Evolutionary conservation across 2,329 filamentous ascomycete genomes (phyloP).

Genomic region (Cladosporium sp.): DNA sequence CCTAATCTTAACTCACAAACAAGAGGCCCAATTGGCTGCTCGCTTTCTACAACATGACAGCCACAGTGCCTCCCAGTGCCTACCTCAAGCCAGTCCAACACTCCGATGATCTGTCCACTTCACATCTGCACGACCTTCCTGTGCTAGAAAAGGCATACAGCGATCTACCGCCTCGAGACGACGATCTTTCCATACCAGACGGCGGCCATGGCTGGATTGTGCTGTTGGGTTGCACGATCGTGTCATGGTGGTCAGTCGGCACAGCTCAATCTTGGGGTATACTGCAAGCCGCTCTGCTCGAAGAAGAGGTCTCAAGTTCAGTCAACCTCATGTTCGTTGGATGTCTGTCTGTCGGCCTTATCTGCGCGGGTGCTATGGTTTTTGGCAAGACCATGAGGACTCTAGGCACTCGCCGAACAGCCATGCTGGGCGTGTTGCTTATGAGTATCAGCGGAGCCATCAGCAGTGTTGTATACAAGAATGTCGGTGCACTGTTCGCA

Average conservation of each 20-base stretch:
- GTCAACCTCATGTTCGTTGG: constrained; percentile 61
- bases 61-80: background rate
- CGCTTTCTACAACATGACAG: background rate
- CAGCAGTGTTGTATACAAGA: constrained; percentile 49
- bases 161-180: background rate
- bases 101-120: background rate
- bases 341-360: constrained; percentile 52
- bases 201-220: constrained; percentile 14
- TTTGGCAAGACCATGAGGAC: constrained; percentile 53
- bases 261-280: constrained; percentile 62
- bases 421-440: constrained; percentile 51
- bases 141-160: constrained; percentile 5
- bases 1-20: background rate
- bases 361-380: constrained; percentile 54
- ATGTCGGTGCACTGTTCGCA: constrained; percentile 51
- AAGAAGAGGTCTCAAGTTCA: constrained; percentile 49
- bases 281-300: constrained; percentile 58
- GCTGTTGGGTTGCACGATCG: constrained; percentile 18
- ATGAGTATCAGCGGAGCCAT: constrained; percentile 53
- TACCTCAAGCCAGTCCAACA: background rate
- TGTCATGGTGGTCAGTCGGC: constrained; percentile 46
- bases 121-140: constrained; percentile 7
- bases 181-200: constrained; percentile 14
- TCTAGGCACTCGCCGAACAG: constrained; percentile 51
- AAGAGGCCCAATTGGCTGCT: background rate